A percentile compares a stretch with the other conserved stretches of the same genome.
phyloP scores from a whole-genome alignment of 2,329 filamentous ascomycete genomes.

The Conoideocrella luteorostrata region DNA sequence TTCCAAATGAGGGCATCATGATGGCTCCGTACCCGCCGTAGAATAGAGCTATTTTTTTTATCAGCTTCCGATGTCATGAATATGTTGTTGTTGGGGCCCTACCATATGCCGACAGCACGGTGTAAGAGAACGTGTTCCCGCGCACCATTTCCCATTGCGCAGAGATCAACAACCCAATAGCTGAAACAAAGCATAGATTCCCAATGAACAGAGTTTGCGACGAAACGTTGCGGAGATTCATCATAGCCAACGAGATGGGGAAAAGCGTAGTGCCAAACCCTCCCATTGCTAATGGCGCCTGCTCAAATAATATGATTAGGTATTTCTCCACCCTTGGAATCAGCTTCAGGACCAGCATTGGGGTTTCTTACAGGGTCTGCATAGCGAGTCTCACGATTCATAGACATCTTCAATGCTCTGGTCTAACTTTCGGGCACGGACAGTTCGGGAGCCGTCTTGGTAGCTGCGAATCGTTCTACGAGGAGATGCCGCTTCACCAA shows the following conservation, averaged over 20 bases:
- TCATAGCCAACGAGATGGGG: slow-evolving; percentile 21
- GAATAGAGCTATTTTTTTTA: slow-evolving; percentile 16
- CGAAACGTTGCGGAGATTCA: slow-evolving; percentile 21
- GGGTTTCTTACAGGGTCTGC: too few relatives aligned
- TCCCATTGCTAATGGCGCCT: slow-evolving; percentile 21
- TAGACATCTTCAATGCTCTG: too few relatives aligned
- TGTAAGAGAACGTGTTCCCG: slow-evolving; percentile 23
- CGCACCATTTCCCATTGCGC: slow-evolving; percentile 22
- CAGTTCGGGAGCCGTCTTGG: too few relatives aligned
- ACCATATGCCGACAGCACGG: slow-evolving; percentile 21
- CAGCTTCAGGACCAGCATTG: too few relatives aligned
- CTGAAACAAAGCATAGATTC: slow-evolving; percentile 22
- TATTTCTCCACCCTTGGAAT: too few relatives aligned
- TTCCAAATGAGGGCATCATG: slow-evolving; percentile 17
- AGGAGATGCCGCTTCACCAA: too few relatives aligned
- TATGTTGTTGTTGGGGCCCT: neutral
- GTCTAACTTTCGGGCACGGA: too few relatives aligned
- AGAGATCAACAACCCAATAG: slow-evolving; percentile 20
- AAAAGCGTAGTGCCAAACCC: slow-evolving; percentile 22
- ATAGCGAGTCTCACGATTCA: too few relatives aligned
- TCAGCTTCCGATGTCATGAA: neutral
- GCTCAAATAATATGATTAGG: too few relatives aligned
- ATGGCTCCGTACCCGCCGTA: slow-evolving; percentile 22
- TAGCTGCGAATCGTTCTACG: too few relatives aligned
- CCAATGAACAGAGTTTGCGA: slow-evolving; percentile 22